phyloP scores from a whole-genome alignment of 2,329 filamentous ascomycete species.

The Alternaria conjuncta region DNA sequence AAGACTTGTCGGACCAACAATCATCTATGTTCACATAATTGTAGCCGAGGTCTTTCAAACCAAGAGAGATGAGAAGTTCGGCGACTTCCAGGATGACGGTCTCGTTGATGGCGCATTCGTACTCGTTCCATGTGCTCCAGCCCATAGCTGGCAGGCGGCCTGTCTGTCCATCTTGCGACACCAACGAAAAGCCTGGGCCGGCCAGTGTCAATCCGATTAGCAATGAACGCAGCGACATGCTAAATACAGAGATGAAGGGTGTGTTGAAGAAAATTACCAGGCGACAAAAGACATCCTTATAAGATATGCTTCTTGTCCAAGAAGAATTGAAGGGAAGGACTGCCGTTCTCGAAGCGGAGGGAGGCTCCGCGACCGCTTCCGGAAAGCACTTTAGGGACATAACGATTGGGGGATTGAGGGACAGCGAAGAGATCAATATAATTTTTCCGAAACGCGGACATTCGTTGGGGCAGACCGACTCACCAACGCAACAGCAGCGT shows the following conservation, averaged over 20 bases:
- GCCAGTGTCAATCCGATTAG: neutral
- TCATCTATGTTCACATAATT: constrained; percentile 66
- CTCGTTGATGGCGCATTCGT: constrained; percentile 29
- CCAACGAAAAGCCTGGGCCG: neutral
- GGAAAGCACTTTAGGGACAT: neutral
- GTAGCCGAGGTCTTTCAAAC: constrained; percentile 28
- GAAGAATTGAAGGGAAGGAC: neutral
- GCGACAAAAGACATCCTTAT: neutral
- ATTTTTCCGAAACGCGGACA: neutral
- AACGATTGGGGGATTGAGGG: neutral
- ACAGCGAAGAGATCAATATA: neutral
- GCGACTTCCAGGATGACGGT: constrained; percentile 25
- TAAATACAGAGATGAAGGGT: neutral
- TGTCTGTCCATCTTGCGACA: constrained; percentile 18
- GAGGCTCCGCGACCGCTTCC: neutral
- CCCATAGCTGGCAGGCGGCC: constrained; percentile 29
- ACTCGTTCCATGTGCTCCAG: constrained; percentile 33
- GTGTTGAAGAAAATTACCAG: neutral
- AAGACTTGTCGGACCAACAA: constrained; percentile 59
- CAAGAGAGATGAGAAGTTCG: constrained; percentile 22
- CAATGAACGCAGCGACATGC: constrained; percentile 1
- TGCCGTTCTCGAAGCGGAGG: neutral
- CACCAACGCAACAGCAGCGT: neutral
- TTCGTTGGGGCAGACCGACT: neutral
- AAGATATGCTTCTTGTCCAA: neutral